These are phyloP conservation scores for Micromonas pusilla DNA, from an alignment of 139 green algal genomes.

Conservation along the genomic window DNA sequence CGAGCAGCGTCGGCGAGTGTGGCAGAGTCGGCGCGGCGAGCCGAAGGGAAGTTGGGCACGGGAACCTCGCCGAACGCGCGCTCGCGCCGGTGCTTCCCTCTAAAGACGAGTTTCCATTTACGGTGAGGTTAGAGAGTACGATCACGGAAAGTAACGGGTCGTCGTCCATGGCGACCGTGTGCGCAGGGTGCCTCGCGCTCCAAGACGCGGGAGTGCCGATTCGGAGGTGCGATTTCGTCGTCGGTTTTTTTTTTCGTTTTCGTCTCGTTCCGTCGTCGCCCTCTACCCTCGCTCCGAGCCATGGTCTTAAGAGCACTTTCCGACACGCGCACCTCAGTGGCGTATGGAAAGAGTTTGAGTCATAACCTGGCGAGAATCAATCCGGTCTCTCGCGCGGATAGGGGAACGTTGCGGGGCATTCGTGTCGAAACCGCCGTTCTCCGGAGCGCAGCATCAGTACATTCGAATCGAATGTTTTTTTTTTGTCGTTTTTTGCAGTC, in stretches of 20 bases:
- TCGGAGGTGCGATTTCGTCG: conserved; percentile 1
- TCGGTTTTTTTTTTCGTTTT: not conserved
- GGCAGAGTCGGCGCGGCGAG: conserved; percentile 56
- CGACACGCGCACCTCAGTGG: not conserved
- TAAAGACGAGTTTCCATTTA: conserved; percentile 69
- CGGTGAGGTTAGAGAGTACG: conserved; percentile 82
- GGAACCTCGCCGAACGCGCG: conserved; percentile 76
- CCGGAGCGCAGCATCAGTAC: too few species aligned
- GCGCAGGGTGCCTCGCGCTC: conserved; percentile 86
- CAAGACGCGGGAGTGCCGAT: conserved; percentile 93
- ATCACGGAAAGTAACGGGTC: conserved; percentile 97
- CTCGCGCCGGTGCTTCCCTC: conserved; percentile 68
- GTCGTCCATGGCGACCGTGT: conserved; percentile 91
- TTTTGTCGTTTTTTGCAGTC: too few species aligned
- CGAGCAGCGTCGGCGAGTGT: conserved; percentile 82
- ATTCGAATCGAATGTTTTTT: too few species aligned
- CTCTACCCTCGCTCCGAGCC: not conserved
- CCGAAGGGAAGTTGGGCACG: conserved; percentile 85
- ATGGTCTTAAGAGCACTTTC: conserved; percentile 21
- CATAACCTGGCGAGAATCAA: conserved; percentile 25
- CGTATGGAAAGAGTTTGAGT: conserved; percentile 25
- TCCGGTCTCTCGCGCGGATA: not conserved
- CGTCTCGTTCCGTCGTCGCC: too few species aligned
- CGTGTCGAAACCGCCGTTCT: too few species aligned
- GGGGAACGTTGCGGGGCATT: too few species aligned